A percentile compares a stretch with the other conserved stretches of the same genome.
These are phyloP conservation scores for Westerdykella aurantiaca DNA, from an alignment of 2,329 filamentous ascomycete genomes.

Conservation along the genomic window DNA sequence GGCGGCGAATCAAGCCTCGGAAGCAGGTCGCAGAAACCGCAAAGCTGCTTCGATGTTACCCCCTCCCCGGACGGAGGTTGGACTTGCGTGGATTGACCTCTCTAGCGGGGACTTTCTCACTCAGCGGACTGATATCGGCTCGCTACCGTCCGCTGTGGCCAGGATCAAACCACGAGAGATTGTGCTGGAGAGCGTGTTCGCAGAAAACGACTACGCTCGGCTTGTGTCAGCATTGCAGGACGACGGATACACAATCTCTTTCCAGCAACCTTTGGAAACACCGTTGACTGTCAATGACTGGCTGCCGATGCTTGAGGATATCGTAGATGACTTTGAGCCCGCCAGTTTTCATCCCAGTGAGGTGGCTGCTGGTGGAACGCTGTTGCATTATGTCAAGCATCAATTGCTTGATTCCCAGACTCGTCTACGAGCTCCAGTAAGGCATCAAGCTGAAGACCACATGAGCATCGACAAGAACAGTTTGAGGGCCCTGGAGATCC, in stretches of 20 bases:
- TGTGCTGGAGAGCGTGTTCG: conserved; percentile 57
- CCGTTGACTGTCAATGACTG: conserved; percentile 57
- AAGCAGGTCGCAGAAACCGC: conserved; percentile 23
- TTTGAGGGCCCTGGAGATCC: conserved; percentile 81
- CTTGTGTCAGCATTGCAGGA: conserved; percentile 66
- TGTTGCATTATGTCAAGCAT: conserved; percentile 80
- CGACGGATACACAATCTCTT: conserved; percentile 71
- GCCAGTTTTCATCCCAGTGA: conserved; percentile 62
- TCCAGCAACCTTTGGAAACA: conserved; percentile 48
- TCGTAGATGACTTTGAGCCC: conserved; percentile 52
- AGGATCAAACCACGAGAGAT: conserved; percentile 81
- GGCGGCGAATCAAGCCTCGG: conserved; percentile 18
- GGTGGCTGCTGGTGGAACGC: conserved; percentile 66
- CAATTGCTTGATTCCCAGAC: conserved; percentile 71
- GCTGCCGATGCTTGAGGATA: conserved; percentile 69
- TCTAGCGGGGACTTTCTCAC: conserved; percentile 94
- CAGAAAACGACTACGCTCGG: conserved; percentile 53
- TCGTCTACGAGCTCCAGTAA: conserved; percentile 75
- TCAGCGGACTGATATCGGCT: conserved; percentile 64
- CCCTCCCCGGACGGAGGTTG: conserved; percentile 49
- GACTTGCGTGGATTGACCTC: conserved; percentile 88
- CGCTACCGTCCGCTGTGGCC: conserved; percentile 73
- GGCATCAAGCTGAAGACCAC: conserved; percentile 66
- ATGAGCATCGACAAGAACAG: conserved; percentile 93
- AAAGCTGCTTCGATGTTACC: conserved; percentile 30